Evolutionary conservation across 1,284 basidiomycete genomes (phyloP), one percentile per base, ranked within the genome.

Genomic region (Malassezia sympodialis): DNA sequence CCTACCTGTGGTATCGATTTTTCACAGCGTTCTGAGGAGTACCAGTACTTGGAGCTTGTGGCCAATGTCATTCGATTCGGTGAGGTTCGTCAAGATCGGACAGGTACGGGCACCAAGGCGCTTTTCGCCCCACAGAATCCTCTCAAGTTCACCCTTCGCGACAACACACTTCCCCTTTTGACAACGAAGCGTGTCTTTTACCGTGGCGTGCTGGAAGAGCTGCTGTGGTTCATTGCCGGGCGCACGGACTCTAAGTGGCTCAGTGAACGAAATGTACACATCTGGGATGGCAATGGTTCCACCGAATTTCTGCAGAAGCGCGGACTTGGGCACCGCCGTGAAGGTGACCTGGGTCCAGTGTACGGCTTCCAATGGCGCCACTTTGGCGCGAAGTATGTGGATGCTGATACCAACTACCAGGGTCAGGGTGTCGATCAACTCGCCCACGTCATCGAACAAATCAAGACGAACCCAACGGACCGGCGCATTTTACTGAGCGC

Each of bases 321-420:
- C 17, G 91, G 93, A 0, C 77, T 98, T 17, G 79, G 79, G 0
- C 84, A 93, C 68, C 79, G 90, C n/a, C 78, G 86, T 2, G 86
- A 89, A 70, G 94, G 93, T 7, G 93, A 96, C 74, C 77, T 98
- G 1, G 93, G 93, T 0, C 93, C 94, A 0, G 89, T 98, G 1
- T 98, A 98, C 73, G 93, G 93, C 0, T 98, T 98, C 75, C 93
- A 98, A 70, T 98, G 94, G 93, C 80, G 93, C 51, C 91, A 96
- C 75, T 98, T 96, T 76, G 93, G 94, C 1, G 93, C 93, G 0
- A 77, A 82, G 62, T 98, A 98, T 70, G 79, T 79, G 19, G 84
- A 88, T 61, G 87, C 85, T 62, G 87, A 91, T 41, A 78, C 80
- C 28, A 68, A 76, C 50, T 98, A 98, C 73, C 77, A 80, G 0